A percentile compares a stretch with the other conserved stretches of the same genome.
These are phyloP conservation scores for Glycine latifolia DNA, from an alignment of 306 rosid species.

Conservation along the genomic window DNA sequence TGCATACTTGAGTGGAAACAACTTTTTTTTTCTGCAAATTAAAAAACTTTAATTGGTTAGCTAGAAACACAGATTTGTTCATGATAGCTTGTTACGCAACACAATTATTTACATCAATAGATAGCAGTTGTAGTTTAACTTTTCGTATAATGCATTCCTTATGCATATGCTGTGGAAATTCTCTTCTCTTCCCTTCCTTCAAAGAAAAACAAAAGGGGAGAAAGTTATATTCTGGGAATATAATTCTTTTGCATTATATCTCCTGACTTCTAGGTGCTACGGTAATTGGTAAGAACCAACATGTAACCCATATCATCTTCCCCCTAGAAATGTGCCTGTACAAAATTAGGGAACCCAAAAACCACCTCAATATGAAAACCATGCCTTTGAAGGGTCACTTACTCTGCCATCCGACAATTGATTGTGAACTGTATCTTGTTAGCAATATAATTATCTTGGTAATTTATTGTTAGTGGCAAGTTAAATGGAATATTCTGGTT, in stretches of 20 bases:
- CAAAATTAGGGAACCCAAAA: conserved; percentile 1
- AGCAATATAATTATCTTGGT: background rate
- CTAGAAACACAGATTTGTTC: conserved; percentile 10
- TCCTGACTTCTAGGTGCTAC: conserved; percentile 1
- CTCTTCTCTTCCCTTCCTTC: conserved; percentile 17
- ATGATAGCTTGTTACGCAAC: conserved; percentile 18
- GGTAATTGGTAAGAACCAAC: conserved; percentile 1
- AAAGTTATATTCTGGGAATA: conserved; percentile 11
- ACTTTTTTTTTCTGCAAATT: conserved; percentile 5
- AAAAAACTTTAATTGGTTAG: background rate
- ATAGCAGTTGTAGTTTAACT: conserved; percentile 3
- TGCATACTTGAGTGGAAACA: conserved; percentile 20
- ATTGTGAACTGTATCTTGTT: conserved; percentile 7
- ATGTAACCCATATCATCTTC: background rate
- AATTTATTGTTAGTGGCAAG: background rate
- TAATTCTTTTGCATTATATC: conserved; percentile 15
- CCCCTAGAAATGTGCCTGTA: conserved; percentile 1
- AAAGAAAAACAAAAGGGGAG: background rate
- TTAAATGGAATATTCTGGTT: background rate
- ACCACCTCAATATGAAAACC: conserved; percentile 19
- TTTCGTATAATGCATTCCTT: background rate
- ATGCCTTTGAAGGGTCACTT: background rate
- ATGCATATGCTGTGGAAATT: background rate
- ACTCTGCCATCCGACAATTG: background rate
- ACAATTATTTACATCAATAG: conserved; percentile 15